Base-by-base conservation (phyloP, 2,329 filamentous ascomycete genomes). In the Pseudocercospora crystallina region DNA sequence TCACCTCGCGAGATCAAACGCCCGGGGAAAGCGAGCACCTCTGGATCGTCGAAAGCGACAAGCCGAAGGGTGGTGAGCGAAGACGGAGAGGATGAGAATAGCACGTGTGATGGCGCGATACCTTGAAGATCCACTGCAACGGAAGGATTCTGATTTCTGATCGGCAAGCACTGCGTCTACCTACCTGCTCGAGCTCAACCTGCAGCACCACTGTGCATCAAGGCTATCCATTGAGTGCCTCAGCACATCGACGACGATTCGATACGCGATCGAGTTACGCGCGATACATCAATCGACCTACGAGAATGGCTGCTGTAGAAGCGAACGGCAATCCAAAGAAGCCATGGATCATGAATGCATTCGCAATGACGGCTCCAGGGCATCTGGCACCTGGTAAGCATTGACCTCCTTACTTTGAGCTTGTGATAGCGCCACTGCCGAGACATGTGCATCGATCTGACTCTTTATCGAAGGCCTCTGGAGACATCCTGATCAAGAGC, bases 321-420 rank as follows among this genome's bases (percentile, higher is more conserved):
- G 14, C 30, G 5, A 43, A 35, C 31, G 30, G 37, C 37, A n/a
- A 29, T 12, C 10, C 17, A n/a, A 46, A 44, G 36, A 72, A 72
- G 55, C 66, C 72, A 56, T 69, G 73, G 60, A 71, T 76, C 20
- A 70, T 76, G 65, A 76, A 76, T 57, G 73, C 74, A 12, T 76
- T 76, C 51, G 72, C 71, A 2, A 76, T 76, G 74, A 70, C 74
- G 39, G 69, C 73, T 1, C 73, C 73, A n/a, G 69, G 69, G 2
- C 74, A 76, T 57, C 60, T 76, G 32, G 71, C 73, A 45, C 73
- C 74, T n/a, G 73, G 73, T 45, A 51, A 9, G 41, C 20, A 11
- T 15, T 35, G 8, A 17, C 37, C 20, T 17, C 11, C 15, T 8
- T 42, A 26, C 20, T 26, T 26, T 26, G 20, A 7, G 20, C 20